phyloP scores from a whole-genome alignment of 441 rosid genomes.

The Pelargonium myrrhifolium region DNA sequence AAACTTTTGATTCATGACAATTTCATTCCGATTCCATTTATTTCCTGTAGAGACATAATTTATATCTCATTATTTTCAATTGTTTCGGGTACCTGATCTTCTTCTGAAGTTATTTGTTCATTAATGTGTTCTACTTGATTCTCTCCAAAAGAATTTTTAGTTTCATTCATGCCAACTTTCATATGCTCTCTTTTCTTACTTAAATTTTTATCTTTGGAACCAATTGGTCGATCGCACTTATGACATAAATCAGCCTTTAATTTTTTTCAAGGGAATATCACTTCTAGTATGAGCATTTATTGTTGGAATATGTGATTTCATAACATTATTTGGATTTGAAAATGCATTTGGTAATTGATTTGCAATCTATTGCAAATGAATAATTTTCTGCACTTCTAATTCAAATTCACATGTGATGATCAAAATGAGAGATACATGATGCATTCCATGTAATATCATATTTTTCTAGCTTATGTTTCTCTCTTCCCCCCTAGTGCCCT shows the following conservation, averaged over 20 bases:
- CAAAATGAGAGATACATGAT: too few species aligned
- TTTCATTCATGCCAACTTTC: too few species aligned
- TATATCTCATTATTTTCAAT: background rate
- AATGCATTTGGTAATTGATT: background rate
- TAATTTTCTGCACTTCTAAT: background rate
- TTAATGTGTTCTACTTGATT: background rate
- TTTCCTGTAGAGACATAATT: background rate
- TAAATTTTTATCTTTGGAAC: constrained; percentile 4
- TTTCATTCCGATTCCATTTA: background rate
- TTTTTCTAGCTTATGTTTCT: background rate
- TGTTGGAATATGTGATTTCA: background rate
- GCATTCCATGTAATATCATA: too few species aligned
- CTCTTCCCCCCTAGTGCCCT: too few species aligned
- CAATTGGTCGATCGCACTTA: background rate
- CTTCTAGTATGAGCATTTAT: background rate
- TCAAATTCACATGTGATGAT: too few species aligned
- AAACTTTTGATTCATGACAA: background rate
- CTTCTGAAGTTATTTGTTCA: background rate
- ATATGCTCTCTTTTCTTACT: background rate
- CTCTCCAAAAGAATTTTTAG: background rate
- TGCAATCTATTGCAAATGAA: background rate
- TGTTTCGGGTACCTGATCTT: background rate
- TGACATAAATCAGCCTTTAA: too few species aligned
- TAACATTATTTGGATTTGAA: background rate
- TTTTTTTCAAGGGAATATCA: background rate